Conservation (phyloP, 306 rosid species). For the Prunus dulcis region DNA sequence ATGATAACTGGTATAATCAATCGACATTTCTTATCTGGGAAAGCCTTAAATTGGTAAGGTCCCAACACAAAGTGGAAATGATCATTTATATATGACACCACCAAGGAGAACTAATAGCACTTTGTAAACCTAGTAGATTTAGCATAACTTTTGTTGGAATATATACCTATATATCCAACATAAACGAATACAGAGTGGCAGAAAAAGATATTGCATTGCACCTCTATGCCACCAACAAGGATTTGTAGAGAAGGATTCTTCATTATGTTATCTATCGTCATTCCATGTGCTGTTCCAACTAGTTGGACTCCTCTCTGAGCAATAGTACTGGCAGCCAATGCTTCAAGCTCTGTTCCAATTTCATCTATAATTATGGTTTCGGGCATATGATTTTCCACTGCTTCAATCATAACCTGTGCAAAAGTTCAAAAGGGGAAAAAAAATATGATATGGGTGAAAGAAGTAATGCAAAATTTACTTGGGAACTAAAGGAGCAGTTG, state of each 20-base stretch:
- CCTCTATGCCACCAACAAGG: slow-evolving; percentile 99
- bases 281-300: slow-evolving; percentile 98
- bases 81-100: slow-evolving; percentile 8
- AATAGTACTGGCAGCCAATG: slow-evolving; percentile 98
- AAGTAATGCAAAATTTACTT: background rate
- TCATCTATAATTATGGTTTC: slow-evolving; percentile 93
- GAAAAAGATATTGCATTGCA: slow-evolving; percentile 28
- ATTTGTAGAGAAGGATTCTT: slow-evolving; percentile 89
- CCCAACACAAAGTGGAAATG: background rate
- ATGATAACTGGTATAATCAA: slow-evolving; percentile 16
- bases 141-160: background rate
- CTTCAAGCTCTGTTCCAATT: slow-evolving; percentile 98
- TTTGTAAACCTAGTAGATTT: background rate
- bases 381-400: slow-evolving; percentile 98
- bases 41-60: slow-evolving; percentile 10
- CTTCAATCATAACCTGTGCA: slow-evolving; percentile 92
- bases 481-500: slow-evolving; percentile 18
- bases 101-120: background rate
- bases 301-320: slow-evolving; percentile 99
- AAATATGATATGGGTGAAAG: background rate
- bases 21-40: slow-evolving; percentile 13
- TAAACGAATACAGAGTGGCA: slow-evolving; percentile 10
- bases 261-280: slow-evolving; percentile 78
- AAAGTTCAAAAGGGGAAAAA: background rate
- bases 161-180: slow-evolving; percentile 8